These are phyloP conservation scores for Leishmania arabica DNA, from an alignment of 208 protist species.

Conservation along the genomic window DNA sequence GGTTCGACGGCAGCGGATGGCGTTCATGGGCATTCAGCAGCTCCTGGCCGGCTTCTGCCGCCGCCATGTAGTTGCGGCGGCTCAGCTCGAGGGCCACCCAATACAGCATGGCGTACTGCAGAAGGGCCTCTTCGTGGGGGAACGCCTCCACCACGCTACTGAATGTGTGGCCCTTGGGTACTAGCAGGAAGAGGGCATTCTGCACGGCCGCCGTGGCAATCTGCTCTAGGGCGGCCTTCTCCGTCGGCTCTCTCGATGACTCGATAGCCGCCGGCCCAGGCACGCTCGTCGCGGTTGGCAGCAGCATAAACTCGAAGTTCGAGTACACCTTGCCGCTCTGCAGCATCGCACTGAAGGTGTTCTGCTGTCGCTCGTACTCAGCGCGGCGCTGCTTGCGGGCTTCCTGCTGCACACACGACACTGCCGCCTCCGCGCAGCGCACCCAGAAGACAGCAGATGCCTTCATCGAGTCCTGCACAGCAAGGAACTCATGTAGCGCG, in stretches of 20 bases:
- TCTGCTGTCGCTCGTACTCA: slow-evolving; percentile 83
- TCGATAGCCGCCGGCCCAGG: slow-evolving; percentile 46
- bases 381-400: slow-evolving; percentile 33
- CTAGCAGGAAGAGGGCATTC: slow-evolving; percentile 83
- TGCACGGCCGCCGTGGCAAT: slow-evolving; percentile 63
- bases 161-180: slow-evolving; percentile 65
- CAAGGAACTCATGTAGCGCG: slow-evolving; percentile 72
- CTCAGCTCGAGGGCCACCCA: slow-evolving; percentile 76
- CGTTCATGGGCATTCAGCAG: slow-evolving; percentile 69
- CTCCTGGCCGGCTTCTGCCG: slow-evolving; percentile 69
- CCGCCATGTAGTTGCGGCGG: slow-evolving; percentile 78
- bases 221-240: slow-evolving; percentile 43
- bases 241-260: slow-evolving; percentile 25
- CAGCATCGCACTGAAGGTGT: slow-evolving; percentile 59
- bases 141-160: slow-evolving; percentile 60
- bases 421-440: slow-evolving; percentile 76
- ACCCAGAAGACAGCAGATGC: slow-evolving; percentile 84
- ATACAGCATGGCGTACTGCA: slow-evolving; percentile 81
- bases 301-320: slow-evolving; percentile 82
- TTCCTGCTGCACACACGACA: slow-evolving; percentile 57
- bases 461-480: slow-evolving; percentile 76
- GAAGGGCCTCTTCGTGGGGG: slow-evolving; percentile 53
- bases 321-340: slow-evolving; percentile 67
- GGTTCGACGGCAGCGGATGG: slow-evolving; percentile 52
- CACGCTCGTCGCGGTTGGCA: slow-evolving; percentile 62